Base-by-base conservation (phyloP, 192 early-diverging fungal genomes). In the Funneliformis geosporum region DNA sequence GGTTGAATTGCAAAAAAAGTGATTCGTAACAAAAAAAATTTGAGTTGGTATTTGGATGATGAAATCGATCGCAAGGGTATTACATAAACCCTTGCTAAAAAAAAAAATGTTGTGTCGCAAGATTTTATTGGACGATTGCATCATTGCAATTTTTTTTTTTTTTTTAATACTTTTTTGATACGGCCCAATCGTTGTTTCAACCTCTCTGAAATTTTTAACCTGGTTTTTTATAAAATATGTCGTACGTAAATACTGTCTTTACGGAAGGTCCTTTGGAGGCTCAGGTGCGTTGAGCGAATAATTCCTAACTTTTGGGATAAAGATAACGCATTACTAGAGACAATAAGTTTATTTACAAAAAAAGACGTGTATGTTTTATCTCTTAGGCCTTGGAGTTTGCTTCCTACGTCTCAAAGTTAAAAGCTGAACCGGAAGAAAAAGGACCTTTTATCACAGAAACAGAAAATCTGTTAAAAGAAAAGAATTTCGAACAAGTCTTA, bases 351-450 rank as follows among this genome's bases (percentile, higher is more conserved):
- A 33, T 33, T 33, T 33, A 33, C 33, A 33, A 33, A 33, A n/a
- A 33, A 33, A 2, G 33, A 33, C 33, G 33, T 33, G 33, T 33
- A 33, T 33, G 33, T 33, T 16, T n/a, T 25, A 27, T 47, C 47
- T 60, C 23, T 60, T 80, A 96, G 91, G 87, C 91, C 73, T 79
- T 84, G 55, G 93, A 95, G 81, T 88, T 95, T 68, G 93, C 93
- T 47, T 82, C 86, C 64, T 91, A 92, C 69, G 87, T 95, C 81
- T 86, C 86, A 75, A 83, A 80, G 38, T 85, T 90, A 67, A 88
- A 87, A 18, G 88, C 87, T 72, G 86, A 85, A 79, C 70, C 83
- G 21, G 81, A 90, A 75, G 77, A 82, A 65, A 83, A 85, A 69
- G 60, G 70, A 76, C 64, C 86, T 85, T 83, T 86, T 55, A 76